phyloP scores from a whole-genome alignment of 345 rosid species.

The Erodium maritimum region DNA sequence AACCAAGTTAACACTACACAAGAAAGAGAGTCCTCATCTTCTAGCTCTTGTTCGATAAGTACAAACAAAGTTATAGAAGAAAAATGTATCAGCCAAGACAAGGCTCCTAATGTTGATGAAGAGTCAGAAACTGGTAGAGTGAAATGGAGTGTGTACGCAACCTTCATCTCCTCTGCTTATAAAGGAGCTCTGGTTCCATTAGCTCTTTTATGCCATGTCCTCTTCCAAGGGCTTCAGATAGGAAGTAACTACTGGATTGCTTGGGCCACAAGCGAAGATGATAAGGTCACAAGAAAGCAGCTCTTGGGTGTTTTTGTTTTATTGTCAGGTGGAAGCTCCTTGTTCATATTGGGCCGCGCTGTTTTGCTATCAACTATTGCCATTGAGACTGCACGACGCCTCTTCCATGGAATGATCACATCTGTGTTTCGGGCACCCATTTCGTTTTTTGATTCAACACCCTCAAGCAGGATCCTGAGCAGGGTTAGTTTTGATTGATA shows the following conservation, averaged over 20 bases:
- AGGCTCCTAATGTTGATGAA: constrained; percentile 31
- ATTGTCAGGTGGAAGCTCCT: constrained; percentile 53
- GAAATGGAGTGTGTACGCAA: constrained; percentile 52
- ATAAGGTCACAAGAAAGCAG: constrained; percentile 17
- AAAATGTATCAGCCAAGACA: too few relatives aligned
- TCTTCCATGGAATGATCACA: constrained; percentile 43
- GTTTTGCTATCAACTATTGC: constrained; percentile 46
- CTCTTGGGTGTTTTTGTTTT: constrained; percentile 38
- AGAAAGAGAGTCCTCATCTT: constrained; percentile 8
- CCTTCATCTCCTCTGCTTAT: constrained; percentile 29
- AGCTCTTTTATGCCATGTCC: constrained; percentile 14
- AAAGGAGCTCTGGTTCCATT: constrained; percentile 18
- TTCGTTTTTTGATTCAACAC: constrained; percentile 57
- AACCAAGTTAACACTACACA: constrained; percentile 32
- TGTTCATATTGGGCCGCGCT: constrained; percentile 57
- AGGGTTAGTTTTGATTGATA: constrained; percentile 28
- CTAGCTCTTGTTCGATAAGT: constrained; percentile 9
- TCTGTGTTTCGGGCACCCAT: constrained; percentile 56
- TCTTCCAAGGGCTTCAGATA: constrained; percentile 55
- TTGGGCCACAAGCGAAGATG: constrained; percentile 42
- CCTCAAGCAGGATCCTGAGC: constrained; percentile 52
- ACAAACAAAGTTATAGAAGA: constrained; percentile 36
- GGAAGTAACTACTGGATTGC: constrained; percentile 72
- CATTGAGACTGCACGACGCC: constrained; percentile 44
- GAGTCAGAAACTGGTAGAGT: constrained; percentile 46